phyloP scores from a whole-genome alignment of 2,329 filamentous ascomycete genomes.

The Fusarium nodosum region DNA sequence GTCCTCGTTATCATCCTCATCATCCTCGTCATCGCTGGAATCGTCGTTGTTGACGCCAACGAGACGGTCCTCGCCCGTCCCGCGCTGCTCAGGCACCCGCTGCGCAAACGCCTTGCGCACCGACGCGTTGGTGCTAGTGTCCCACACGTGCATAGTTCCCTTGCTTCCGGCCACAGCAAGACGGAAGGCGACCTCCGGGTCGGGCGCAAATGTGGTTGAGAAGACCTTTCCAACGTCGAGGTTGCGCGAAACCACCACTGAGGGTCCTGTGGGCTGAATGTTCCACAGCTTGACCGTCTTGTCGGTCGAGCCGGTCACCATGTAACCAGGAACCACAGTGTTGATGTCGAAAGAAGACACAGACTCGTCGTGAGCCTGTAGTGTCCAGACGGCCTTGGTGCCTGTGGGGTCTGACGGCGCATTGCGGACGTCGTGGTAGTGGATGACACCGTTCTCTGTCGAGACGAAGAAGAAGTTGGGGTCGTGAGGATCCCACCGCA shows the following conservation, averaged over 20 bases:
- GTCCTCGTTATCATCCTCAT: slow-evolving; percentile 67
- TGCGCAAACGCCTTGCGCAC: slow-evolving; percentile 86
- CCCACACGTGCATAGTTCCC: slow-evolving; percentile 93
- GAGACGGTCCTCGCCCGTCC: slow-evolving; percentile 79
- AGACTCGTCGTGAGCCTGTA: slow-evolving; percentile 95
- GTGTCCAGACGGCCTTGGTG: slow-evolving; percentile 90
- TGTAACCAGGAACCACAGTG: slow-evolving; percentile 87
- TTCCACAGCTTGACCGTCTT: slow-evolving; percentile 98
- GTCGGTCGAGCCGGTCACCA: slow-evolving; percentile 94
- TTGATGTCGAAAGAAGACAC: slow-evolving; percentile 96
- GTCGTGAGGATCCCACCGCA: slow-evolving; percentile 94
- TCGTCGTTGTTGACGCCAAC: slow-evolving; percentile 80
- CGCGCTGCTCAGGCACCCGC: slow-evolving; percentile 69
- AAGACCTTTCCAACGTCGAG: slow-evolving; percentile 96
- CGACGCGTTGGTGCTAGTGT: slow-evolving; percentile 91
- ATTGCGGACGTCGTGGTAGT: slow-evolving; percentile 89
- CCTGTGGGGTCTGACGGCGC: slow-evolving; percentile 78
- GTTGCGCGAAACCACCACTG: slow-evolving; percentile 91
- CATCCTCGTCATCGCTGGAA: slow-evolving; percentile 70
- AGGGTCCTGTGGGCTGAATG: slow-evolving; percentile 82
- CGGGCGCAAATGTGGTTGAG: slow-evolving; percentile 89
- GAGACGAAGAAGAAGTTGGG: slow-evolving; percentile 95
- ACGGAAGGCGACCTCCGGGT: slow-evolving; percentile 90
- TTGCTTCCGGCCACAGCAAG: slow-evolving; percentile 95
- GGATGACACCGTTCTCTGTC: slow-evolving; percentile 90